These are phyloP conservation scores for Candida vaughaniae DNA, from an alignment of 805 yeast species.

Conservation along the genomic window DNA sequence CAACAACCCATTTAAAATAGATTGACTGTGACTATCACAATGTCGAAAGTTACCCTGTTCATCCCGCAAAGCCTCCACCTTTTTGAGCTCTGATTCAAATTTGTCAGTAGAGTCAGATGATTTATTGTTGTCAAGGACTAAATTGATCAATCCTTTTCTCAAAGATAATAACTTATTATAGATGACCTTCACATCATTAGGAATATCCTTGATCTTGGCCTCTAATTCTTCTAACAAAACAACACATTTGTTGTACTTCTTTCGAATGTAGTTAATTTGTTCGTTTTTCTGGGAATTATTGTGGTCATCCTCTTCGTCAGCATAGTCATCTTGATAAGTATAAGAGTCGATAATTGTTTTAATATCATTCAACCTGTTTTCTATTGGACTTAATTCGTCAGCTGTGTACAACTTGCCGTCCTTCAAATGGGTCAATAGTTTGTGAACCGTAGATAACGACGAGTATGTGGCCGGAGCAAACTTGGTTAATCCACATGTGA, in stretches of 20 bases:
- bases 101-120: conserved; percentile 4
- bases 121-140: conserved; percentile 22
- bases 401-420: conserved; percentile 81
- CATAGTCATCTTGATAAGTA: conserved; percentile 24
- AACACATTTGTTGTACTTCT: conserved; percentile 64
- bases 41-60: conserved; percentile 51
- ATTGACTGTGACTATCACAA: conserved; percentile 25
- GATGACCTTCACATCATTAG: conserved; percentile 37
- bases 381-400: conserved; percentile 79
- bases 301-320: conserved; percentile 14
- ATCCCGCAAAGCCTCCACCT: conserved; percentile 44
- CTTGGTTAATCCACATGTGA: conserved; percentile 88
- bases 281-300: conserved; percentile 36
- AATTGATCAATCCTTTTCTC: conserved; percentile 56
- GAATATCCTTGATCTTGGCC: conserved; percentile 44
- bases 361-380: conserved; percentile 70
- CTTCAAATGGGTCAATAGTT: conserved; percentile 76
- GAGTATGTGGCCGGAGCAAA: conserved; percentile 95
- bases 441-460: conserved; percentile 80
- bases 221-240: conserved; percentile 57
- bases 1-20: conserved; percentile 66
- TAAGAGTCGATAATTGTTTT: conserved; percentile 53
- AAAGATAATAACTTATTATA: conserved; percentile 62
- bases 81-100: conserved; percentile 24
- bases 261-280: conserved; percentile 59